phyloP scores from a whole-genome alignment of 2,329 filamentous ascomycete genomes.

The Lasiodiplodia sp. region DNA sequence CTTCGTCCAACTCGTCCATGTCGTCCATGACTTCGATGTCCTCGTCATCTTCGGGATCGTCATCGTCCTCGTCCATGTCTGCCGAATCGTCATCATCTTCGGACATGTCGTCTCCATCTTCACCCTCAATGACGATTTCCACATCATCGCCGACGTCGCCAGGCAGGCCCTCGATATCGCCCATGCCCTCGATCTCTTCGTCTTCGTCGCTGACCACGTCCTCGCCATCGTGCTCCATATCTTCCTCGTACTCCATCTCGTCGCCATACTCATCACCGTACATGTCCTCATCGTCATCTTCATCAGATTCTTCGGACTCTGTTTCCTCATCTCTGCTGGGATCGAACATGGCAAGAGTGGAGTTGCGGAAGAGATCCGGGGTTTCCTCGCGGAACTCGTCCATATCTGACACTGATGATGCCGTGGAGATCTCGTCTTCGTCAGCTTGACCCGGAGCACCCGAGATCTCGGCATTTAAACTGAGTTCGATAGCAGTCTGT shows the following conservation, averaged over 20 bases:
- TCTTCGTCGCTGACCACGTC: constrained; percentile 89
- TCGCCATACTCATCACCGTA: constrained; percentile 89
- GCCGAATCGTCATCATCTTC: constrained; percentile 63
- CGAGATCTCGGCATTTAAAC: constrained; percentile 78
- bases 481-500: constrained; percentile 84
- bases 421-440: constrained; percentile 87
- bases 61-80: constrained; percentile 63
- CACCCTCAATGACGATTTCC: constrained; percentile 81
- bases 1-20: constrained; percentile 59
- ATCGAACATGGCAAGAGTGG: constrained; percentile 93
- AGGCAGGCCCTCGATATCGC: constrained; percentile 69
- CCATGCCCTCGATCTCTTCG: constrained; percentile 82
- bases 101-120: constrained; percentile 64
- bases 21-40: constrained; percentile 60
- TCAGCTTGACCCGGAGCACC: constrained; percentile 69
- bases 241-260: constrained; percentile 93
- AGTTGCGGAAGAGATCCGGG: constrained; percentile 95
- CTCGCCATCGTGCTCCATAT: constrained; percentile 79
- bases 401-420: constrained; percentile 87
- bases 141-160: constrained; percentile 73
- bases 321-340: constrained; percentile 81
- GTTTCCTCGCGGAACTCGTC: constrained; percentile 82
- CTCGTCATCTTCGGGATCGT: constrained; percentile 64
- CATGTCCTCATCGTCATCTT: constrained; percentile 71
- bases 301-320: constrained; percentile 75